A percentile compares a stretch with the other conserved stretches of the same genome.
Conservation (phyloP, 2,329 filamentous ascomycete species). For the Sporothrix sp. region DNA sequence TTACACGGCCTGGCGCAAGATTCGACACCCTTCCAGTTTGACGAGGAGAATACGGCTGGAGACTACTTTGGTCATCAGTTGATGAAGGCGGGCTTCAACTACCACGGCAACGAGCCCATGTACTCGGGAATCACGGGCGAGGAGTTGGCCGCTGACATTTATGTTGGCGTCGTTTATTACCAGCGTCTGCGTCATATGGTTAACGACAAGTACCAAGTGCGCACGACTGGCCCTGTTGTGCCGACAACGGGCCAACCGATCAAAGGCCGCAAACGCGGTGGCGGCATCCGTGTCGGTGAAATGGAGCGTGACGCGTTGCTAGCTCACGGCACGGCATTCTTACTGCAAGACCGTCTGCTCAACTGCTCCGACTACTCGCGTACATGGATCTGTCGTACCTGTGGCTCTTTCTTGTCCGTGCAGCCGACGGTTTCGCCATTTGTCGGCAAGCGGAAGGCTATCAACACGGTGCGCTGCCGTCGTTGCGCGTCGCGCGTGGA, state of each 20-base stretch:
- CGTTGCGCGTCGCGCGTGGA: slow-evolving; percentile 59
- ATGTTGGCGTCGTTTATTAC: slow-evolving; percentile 95
- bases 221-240: slow-evolving; percentile 88
- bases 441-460: slow-evolving; percentile 53
- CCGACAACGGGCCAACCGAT: slow-evolving; percentile 89
- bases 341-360: slow-evolving; percentile 89
- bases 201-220: slow-evolving; percentile 98
- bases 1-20: slow-evolving; percentile 95
- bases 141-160: slow-evolving; percentile 90
- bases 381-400: slow-evolving; percentile 80
- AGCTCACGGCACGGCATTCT: slow-evolving; percentile 88
- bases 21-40: slow-evolving; percentile 88
- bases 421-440: slow-evolving; percentile 66
- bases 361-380: slow-evolving; percentile 93
- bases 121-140: slow-evolving; percentile 95
- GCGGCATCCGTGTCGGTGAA: slow-evolving; percentile 97
- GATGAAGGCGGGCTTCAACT: slow-evolving; percentile 92
- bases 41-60: slow-evolving; percentile 80
- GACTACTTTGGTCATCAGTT: slow-evolving; percentile 97
- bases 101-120: slow-evolving; percentile 97
- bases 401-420: slow-evolving; percentile 83
- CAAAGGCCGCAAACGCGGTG: slow-evolving; percentile 91
- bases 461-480: slow-evolving; percentile 66
- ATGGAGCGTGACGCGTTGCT: slow-evolving; percentile 97
- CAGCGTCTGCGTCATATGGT: slow-evolving; percentile 98